Base-by-base conservation (phyloP, 148 eudicot species). In the Amaranthus hypochondriacus region DNA sequence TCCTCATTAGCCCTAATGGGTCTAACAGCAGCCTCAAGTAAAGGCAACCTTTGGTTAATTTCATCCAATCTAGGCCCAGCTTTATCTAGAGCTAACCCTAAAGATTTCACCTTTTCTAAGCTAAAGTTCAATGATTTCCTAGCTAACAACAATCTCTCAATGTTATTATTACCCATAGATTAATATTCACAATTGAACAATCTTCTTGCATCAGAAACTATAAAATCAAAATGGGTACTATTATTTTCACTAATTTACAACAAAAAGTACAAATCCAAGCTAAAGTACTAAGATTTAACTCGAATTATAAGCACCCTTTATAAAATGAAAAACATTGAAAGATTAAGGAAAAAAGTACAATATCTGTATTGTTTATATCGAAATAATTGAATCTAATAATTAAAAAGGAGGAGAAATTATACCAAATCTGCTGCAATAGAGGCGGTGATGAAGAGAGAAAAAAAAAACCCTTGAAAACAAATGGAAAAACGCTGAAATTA, bases 1-100 rank as follows among this genome's bases (percentile, higher is more conserved):
- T 85, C 90, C 67, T 73, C 78, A 57, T 81, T 84, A 18, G 96
- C 96, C 73, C 89, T 80, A 72, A 90, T 90, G 4, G 96, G 96
- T 10, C 92, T 77, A 42, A 90, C 87, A 42, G 92, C 87, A 54
- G 87, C 89, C 82, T 90, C 88, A 62, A 90, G 79, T 4, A 85
- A 81, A 42, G 96, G 89, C 60, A 90, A 69, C 77, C 90, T 88
- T 44, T 82, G 90, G 68, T 66, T 81, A 73, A 88, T 85, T 64
- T 88, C 96, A 42, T 85, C 88, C 59, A 88, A 85, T 74, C 96
- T 87, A 67, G 90, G 88, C 57, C 89, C 90, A 67, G 80, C 56
- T 81, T 85, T 87, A 2, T 81, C 88, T 28, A 90, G 42, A 39
- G 90, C 81, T 21, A 75, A 75, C 43, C 88, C 82, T 48, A 88